phyloP scores from a whole-genome alignment of 352 stramenopile genomes.

The Phytophthora palmivora region DNA sequence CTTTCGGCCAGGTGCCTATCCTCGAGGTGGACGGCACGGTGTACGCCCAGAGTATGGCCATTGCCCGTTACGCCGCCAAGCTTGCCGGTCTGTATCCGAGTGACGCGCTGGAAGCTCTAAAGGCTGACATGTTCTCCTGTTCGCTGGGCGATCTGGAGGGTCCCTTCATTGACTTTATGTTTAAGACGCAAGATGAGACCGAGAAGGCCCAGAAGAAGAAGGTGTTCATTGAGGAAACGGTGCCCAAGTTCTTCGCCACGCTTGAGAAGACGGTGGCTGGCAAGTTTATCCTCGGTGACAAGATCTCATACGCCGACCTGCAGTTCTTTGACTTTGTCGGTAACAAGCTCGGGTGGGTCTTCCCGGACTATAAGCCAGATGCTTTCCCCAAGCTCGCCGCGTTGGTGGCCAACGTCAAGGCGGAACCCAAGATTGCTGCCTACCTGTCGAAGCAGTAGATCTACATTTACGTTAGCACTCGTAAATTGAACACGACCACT shows the following conservation, averaged over 20 bases:
- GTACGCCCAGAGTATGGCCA: constrained; percentile 50
- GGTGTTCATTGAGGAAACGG: constrained; percentile 43
- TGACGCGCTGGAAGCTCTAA: constrained; percentile 34
- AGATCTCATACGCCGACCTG: constrained; percentile 49
- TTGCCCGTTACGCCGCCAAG: constrained; percentile 53
- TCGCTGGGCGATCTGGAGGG: constrained; percentile 26
- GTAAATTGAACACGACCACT: constrained; percentile 1
- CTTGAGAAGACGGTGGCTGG: constrained; percentile 57
- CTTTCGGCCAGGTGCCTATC: constrained; percentile 49
- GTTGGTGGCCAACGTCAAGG: constrained; percentile 46
- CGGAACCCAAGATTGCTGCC: constrained; percentile 46
- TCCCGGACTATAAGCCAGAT: constrained; percentile 37
- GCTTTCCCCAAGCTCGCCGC: constrained; percentile 53
- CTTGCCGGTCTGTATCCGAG: constrained; percentile 41
- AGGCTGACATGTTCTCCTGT: constrained; percentile 40
- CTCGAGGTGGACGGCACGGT: constrained; percentile 47
- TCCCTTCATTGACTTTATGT: constrained; percentile 31
- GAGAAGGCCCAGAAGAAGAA: constrained; percentile 53
- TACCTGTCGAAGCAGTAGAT: constrained; percentile 47
- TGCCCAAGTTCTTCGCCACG: constrained; percentile 41
- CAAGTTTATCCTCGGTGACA: constrained; percentile 61
- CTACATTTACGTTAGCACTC: neutral
- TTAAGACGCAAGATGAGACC: constrained; percentile 41
- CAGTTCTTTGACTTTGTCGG: constrained; percentile 48
- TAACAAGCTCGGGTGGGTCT: constrained; percentile 43